These are phyloP conservation scores for Fusarium torulosum DNA, from an alignment of 2,329 filamentous ascomycete genomes.

Conservation along the genomic window DNA sequence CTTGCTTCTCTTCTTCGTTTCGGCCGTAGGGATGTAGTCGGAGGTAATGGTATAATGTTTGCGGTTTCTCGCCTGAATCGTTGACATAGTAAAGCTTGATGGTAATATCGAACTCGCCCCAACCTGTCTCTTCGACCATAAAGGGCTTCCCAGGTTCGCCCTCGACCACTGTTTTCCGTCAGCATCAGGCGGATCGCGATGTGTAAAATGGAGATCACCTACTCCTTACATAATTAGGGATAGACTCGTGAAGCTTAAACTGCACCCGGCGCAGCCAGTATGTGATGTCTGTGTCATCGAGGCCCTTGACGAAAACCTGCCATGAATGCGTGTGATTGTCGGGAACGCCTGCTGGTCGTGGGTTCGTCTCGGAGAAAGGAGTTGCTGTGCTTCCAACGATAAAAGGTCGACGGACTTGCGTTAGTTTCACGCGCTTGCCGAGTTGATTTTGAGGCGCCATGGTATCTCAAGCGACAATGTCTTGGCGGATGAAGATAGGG, in stretches of 20 bases:
- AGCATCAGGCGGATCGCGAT: constrained; percentile 33
- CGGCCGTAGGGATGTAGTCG: constrained; percentile 91
- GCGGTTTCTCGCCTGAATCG: constrained; percentile 90
- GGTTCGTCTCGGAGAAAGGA: constrained; percentile 83
- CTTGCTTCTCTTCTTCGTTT: constrained; percentile 78
- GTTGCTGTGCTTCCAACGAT: constrained; percentile 84
- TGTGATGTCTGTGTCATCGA: constrained; percentile 90
- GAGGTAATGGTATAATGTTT: constrained; percentile 94
- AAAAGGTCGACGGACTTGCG: constrained; percentile 74
- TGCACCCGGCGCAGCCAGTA: constrained; percentile 98
- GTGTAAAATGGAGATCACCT: constrained; percentile 47
- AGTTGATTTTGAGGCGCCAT: constrained; percentile 72
- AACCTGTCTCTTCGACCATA: constrained; percentile 90
- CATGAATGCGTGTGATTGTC: constrained; percentile 96
- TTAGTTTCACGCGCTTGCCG: constrained; percentile 74
- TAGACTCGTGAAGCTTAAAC: constrained; percentile 98
- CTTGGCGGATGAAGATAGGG: not conserved
- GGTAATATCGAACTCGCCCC: constrained; percentile 98
- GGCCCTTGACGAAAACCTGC: constrained; percentile 92
- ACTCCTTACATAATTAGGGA: constrained; percentile 89
- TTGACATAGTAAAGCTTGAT: constrained; percentile 94
- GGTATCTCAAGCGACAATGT: constrained; percentile 1
- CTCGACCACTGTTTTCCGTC: constrained; percentile 70
- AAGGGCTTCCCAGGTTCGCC: constrained; percentile 77
- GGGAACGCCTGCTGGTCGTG: constrained; percentile 80